Evolutionary conservation across 306 rosid genomes (phyloP), one percentile per base, ranked within the genome.

Genomic region (Fagus sylvatica): DNA sequence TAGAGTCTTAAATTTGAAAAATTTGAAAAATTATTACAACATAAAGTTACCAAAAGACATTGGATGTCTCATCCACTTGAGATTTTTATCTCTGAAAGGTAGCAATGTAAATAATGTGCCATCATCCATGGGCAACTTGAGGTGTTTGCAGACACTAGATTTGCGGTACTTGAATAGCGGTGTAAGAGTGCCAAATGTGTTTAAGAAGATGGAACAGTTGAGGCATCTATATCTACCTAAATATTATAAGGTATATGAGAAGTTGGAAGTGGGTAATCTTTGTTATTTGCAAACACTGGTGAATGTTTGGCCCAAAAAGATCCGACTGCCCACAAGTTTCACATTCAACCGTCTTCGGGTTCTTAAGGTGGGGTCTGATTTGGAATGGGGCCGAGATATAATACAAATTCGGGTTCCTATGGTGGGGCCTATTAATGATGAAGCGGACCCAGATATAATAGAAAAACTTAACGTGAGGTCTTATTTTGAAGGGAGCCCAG

Each of bases 161-260:
- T 82, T 89, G 46, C 81, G 48, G 48, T n/a, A n/a, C n/a, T n/a
- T n/a, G n/a, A n/a, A n/a, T n/a, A n/a, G n/a, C n/a, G n/a, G n/a
- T n/a, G n/a, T n/a, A n/a, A n/a, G 69, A 79, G 65, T 89, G 46
- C 85, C 91, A 57, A 83, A 82, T 75, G 83, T 81, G 6, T 74
- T 87, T 60, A 74, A 79, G 77, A 77, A 77, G 19, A 55, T 85
- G 84, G 68, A 77, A 17, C 83, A 30, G 6, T 51, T 89, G 72
- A 87, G 89, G 34, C 93, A 83, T 62, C 56, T 87, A 51, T 85
- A 85, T 81, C 82, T 89, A 13, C 91, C 93, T 0, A n/a, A n/a
- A n/a, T n/a, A n/a, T n/a, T n/a, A n/a, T n/a, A n/a, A n/a, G 81
- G 2, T 87, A 88, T 46, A 81, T 7, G 77, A 54, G 48, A 77